These are phyloP conservation scores for Raddia distichophylla DNA, from an alignment of 176 grass and related monocot genomes.

Conservation along the genomic window DNA sequence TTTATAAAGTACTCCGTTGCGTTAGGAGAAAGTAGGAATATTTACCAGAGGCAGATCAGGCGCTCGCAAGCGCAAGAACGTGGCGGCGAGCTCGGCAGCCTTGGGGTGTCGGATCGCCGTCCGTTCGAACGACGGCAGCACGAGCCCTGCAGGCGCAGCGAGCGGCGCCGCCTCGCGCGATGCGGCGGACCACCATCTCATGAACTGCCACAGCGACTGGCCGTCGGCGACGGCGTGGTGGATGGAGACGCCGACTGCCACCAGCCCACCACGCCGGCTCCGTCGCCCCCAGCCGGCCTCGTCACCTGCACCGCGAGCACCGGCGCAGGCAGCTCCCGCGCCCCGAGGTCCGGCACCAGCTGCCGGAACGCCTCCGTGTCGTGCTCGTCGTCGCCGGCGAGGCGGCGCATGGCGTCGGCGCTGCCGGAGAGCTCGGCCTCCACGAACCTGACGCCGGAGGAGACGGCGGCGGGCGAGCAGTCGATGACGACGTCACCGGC, in stretches of 20 bases:
- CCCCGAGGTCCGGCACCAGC: conserved; percentile 36
- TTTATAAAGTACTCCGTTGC: too few relatives aligned
- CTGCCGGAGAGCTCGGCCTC: conserved; percentile 44
- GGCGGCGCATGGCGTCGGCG: conserved; percentile 26
- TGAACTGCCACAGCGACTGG: conserved; percentile 55
- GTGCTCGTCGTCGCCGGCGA: conserved; percentile 36
- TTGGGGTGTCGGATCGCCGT: conserved; percentile 37
- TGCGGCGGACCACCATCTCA: conserved; percentile 39
- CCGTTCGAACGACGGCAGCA: conserved; percentile 45
- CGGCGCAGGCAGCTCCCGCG: conserved; percentile 23
- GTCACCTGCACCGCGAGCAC: conserved; percentile 58
- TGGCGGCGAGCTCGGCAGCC: neutral
- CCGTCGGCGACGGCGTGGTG: conserved; percentile 58
- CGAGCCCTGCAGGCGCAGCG: neutral
- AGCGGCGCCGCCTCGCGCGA: neutral
- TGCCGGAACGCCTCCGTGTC: conserved; percentile 28
- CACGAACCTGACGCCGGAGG: conserved; percentile 29
- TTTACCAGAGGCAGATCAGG: conserved; percentile 34
- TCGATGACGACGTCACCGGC: conserved; percentile 35
- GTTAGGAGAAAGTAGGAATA: neutral
- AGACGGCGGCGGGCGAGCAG: conserved; percentile 1
- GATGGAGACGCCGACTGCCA: conserved; percentile 32
- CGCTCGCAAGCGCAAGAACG: neutral
- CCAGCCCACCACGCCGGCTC: neutral
- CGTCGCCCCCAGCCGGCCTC: neutral